phyloP scores from a whole-genome alignment of 1,139 yeast genomes.

The Blastobotrys apis region DNA sequence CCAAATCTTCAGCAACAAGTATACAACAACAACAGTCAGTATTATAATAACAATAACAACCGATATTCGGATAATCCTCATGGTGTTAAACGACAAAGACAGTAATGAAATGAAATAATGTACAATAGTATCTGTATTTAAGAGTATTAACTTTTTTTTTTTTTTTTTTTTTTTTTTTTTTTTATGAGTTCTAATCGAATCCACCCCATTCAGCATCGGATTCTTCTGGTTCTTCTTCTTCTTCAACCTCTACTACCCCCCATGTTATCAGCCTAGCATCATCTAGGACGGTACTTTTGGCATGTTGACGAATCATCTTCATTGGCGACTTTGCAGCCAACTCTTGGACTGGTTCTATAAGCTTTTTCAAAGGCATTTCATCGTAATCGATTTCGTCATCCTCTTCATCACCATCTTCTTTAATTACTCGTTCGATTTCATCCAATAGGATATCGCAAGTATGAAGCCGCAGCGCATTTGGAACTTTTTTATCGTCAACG shows the following conservation, averaged over 20 bases:
- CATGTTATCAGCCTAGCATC: slow-evolving; percentile 63
- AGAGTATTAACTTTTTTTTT: background rate
- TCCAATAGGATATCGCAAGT: slow-evolving; percentile 79
- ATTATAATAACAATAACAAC: background rate
- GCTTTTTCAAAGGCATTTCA: slow-evolving; percentile 49
- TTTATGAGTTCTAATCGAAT: too few relatives aligned
- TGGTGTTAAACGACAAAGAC: slow-evolving; percentile 11
- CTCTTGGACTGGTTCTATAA: slow-evolving; percentile 56
- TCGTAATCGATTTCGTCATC: slow-evolving; percentile 22
- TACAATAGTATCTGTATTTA: background rate
- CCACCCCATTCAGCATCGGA: slow-evolving; percentile 28
- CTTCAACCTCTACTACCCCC: slow-evolving; percentile 50
- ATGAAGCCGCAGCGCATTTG: slow-evolving; percentile 81
- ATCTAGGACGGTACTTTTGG: slow-evolving; percentile 58
- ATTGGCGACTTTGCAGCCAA: slow-evolving; percentile 49
- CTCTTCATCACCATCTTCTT: slow-evolving; percentile 34
- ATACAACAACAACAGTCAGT: background rate
- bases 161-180: background rate
- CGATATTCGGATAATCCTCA: slow-evolving; percentile 6
- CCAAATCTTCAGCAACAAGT: background rate
- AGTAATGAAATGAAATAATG: slow-evolving; percentile 1
- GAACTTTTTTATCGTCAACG: slow-evolving; percentile 43
- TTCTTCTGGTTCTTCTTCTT: slow-evolving; percentile 35
- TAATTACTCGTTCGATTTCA: slow-evolving; percentile 68
- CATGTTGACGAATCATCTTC: slow-evolving; percentile 64